A percentile compares a stretch with the other conserved stretches of the same genome.
These are phyloP conservation scores for Penicillium digitatum DNA, from an alignment of 2,329 filamentous ascomycete genomes.

Conservation along the genomic window DNA sequence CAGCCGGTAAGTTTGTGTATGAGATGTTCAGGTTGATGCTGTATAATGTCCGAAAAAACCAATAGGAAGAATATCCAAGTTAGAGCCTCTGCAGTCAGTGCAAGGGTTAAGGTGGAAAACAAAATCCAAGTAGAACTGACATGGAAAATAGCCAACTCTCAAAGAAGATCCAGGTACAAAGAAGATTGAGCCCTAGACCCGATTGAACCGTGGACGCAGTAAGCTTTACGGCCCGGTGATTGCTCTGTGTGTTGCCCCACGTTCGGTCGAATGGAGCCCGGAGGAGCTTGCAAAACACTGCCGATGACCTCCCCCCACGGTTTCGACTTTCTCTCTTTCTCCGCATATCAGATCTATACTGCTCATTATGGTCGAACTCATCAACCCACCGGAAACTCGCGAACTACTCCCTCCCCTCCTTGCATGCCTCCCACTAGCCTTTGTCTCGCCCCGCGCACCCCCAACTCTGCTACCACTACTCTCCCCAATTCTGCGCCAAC, in stretches of 20 bases:
- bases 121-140: neutral
- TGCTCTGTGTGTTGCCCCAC: constrained; percentile 11
- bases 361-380: constrained; percentile 50
- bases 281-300: constrained; percentile 1
- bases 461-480: constrained; percentile 59
- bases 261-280: constrained; percentile 19
- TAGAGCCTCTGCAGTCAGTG: neutral
- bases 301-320: neutral
- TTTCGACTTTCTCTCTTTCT: constrained; percentile 2
- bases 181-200: neutral
- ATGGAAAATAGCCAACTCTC: neutral
- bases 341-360: neutral
- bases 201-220: neutral
- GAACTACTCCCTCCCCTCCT: constrained; percentile 59
- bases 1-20: neutral
- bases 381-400: constrained; percentile 54
- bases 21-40: neutral
- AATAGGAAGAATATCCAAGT: neutral
- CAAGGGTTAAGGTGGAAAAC: neutral
- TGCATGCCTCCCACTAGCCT: constrained; percentile 60
- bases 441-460: constrained; percentile 56
- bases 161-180: neutral
- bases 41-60: neutral
- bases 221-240: constrained; percentile 2
- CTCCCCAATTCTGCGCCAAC: constrained; percentile 61